Percentiles rank a stretch among this genome's conserved stretches.
phyloP scores from a whole-genome alignment of 106 monocot genomes.

The Posidonia australis region DNA sequence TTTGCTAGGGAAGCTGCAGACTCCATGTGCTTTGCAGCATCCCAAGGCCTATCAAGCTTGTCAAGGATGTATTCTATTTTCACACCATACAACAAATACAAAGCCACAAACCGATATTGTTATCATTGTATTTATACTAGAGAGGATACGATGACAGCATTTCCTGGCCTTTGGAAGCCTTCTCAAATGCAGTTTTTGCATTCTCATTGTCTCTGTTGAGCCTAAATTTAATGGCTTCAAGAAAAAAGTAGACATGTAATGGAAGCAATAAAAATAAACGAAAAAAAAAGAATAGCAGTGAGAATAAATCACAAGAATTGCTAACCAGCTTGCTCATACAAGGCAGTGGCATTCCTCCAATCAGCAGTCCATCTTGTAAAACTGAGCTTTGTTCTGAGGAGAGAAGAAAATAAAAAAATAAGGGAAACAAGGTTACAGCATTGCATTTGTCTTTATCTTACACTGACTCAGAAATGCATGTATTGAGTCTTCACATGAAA shows the following conservation, averaged over 20 bases:
- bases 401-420: not conserved
- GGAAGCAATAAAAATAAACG: not conserved
- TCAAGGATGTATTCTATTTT: conserved; percentile 18
- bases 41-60: conserved; percentile 72
- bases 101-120: conserved; percentile 11
- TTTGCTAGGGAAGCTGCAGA: conserved; percentile 90
- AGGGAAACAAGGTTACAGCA: not conserved
- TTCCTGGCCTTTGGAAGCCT: conserved; percentile 98
- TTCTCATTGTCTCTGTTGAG: conserved; percentile 61
- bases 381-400: conserved; percentile 60
- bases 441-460: not conserved
- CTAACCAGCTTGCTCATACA: conserved; percentile 74
- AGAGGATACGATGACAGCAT: conserved; percentile 81
- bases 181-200: conserved; percentile 96
- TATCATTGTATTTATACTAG: not conserved
- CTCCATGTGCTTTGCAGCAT: conserved; percentile 99
- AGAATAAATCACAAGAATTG: not conserved
- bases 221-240: conserved; percentile 78
- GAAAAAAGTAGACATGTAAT: conserved; percentile 20
- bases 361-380: conserved; percentile 81
- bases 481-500: not conserved
- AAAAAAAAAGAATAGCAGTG: not conserved
- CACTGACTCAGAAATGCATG: not conserved
- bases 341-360: conserved; percentile 51
- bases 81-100: not conserved